These are phyloP conservation scores for Lenzites betulinus DNA, from an alignment of 768 basidiomycete genomes.

Conservation along the genomic window DNA sequence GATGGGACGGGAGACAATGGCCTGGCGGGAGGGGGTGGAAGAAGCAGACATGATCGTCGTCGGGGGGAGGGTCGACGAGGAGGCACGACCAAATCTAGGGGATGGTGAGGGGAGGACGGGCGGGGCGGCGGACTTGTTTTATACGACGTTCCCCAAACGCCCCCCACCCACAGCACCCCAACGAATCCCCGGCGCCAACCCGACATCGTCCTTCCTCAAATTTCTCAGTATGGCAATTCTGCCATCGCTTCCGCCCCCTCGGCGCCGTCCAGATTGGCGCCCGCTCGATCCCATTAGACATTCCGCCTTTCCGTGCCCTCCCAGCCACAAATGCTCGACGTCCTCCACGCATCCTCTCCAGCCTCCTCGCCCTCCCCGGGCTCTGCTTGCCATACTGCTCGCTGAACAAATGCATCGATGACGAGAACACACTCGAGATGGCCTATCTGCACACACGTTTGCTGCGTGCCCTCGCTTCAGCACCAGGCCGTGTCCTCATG, in stretches of 20 bases:
- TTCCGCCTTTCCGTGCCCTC: constrained; percentile 15
- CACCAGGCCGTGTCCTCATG: constrained; percentile 22
- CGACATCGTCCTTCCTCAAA: constrained; percentile 14
- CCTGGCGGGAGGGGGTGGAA: constrained; percentile 19
- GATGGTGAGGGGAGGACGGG: constrained; percentile 14
- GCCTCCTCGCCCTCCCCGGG: background rate
- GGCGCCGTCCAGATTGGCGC: constrained; percentile 9
- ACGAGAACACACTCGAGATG: background rate
- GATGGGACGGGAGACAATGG: constrained; percentile 34
- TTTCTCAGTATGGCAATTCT: constrained; percentile 9
- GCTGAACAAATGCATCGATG: background rate
- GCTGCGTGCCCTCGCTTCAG: constrained; percentile 20
- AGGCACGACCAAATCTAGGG: constrained; percentile 11
- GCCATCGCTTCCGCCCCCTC: background rate
- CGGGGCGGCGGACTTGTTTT: constrained; percentile 6
- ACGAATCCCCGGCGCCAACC: constrained; percentile 19
- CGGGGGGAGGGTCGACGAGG: constrained; percentile 15
- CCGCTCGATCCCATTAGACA: background rate
- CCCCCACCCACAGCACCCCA: constrained; percentile 18
- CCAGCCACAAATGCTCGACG: background rate
- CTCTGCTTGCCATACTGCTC: background rate
- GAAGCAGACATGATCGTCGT: constrained; percentile 24
- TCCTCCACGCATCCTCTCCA: background rate
- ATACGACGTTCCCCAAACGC: constrained; percentile 21
- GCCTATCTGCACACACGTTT: background rate